These are phyloP conservation scores for Kalanchoe fedtschenkoi DNA, from an alignment of 164 flowering plant genomes.

Conservation along the genomic window DNA sequence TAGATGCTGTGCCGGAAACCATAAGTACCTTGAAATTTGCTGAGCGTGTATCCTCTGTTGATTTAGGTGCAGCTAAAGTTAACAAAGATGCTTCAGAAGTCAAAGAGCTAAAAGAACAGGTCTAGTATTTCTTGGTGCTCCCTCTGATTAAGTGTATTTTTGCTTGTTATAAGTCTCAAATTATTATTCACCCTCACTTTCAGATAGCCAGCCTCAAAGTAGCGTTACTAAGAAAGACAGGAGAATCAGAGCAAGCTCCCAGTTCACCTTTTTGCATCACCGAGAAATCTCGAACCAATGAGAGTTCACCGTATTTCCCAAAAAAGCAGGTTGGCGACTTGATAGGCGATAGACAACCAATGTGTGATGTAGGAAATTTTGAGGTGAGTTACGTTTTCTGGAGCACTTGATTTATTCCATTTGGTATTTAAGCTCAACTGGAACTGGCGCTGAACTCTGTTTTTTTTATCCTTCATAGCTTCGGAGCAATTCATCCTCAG, in stretches of 20 bases:
- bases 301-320: constrained; percentile 22
- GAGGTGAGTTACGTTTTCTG: constrained; percentile 27
- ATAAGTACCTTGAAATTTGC: constrained; percentile 78
- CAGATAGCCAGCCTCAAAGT: constrained; percentile 63
- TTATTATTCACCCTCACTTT: neutral
- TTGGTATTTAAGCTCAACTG: neutral
- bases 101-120: constrained; percentile 72
- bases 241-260: constrained; percentile 18
- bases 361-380: constrained; percentile 48
- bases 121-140: constrained; percentile 6
- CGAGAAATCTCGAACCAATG: constrained; percentile 17
- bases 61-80: constrained; percentile 65
- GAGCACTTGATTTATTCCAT: neutral
- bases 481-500: constrained; percentile 19
- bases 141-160: neutral
- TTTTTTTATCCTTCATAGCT: constrained; percentile 22
- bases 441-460: neutral
- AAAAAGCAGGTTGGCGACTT: constrained; percentile 17
- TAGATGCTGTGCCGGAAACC: constrained; percentile 59
- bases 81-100: constrained; percentile 58
- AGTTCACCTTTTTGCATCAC: constrained; percentile 21
- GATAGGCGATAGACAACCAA: constrained; percentile 30
- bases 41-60: constrained; percentile 70
- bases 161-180: neutral
- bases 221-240: constrained; percentile 45